Conservation (phyloP, 768 basidiomycete species). For the Rhodocollybia butyracea region DNA sequence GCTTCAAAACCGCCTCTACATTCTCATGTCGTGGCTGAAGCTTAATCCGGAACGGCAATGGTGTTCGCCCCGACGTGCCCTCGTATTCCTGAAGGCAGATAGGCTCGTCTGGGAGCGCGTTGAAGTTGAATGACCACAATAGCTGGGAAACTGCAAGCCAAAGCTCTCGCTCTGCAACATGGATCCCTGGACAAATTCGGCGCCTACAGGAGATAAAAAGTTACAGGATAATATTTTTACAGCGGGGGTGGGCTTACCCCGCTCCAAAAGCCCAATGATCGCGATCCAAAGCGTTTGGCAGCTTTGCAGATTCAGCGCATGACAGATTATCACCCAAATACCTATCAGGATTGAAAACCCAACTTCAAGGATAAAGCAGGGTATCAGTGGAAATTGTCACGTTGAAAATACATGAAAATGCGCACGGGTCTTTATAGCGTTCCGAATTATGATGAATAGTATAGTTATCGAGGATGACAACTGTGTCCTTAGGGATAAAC, state of each 20-base stretch:
- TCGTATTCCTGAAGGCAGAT: slow-evolving; percentile 32
- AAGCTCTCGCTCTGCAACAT: slow-evolving; percentile 30
- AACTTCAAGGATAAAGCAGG: slow-evolving; percentile 10
- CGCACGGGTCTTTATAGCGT: slow-evolving; percentile 30
- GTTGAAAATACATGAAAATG: neutral
- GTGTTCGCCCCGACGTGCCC: slow-evolving; percentile 30
- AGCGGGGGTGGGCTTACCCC: slow-evolving; percentile 20
- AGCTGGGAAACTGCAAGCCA: slow-evolving; percentile 33
- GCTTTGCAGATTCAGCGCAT: slow-evolving; percentile 28
- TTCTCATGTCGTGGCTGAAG: slow-evolving; percentile 11
- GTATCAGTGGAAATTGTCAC: neutral
- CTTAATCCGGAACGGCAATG: slow-evolving; percentile 25
- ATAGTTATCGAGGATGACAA: slow-evolving; percentile 26
- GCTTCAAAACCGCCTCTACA: slow-evolving; percentile 9
- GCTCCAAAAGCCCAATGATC: slow-evolving; percentile 38
- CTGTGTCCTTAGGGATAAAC: slow-evolving; percentile 25
- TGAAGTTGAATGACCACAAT: slow-evolving; percentile 31
- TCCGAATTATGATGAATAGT: slow-evolving; percentile 21
- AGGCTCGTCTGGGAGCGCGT: slow-evolving; percentile 25
- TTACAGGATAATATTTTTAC: neutral
- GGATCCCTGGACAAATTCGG: slow-evolving; percentile 29
- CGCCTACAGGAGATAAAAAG: slow-evolving; percentile 12
- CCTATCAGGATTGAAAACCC: slow-evolving; percentile 30
- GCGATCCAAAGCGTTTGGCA: slow-evolving; percentile 22
- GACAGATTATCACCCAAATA: slow-evolving; percentile 27